These are phyloP conservation scores for Cardamine chenopodiifolia DNA, from an alignment of 345 rosid species.

Conservation along the genomic window DNA sequence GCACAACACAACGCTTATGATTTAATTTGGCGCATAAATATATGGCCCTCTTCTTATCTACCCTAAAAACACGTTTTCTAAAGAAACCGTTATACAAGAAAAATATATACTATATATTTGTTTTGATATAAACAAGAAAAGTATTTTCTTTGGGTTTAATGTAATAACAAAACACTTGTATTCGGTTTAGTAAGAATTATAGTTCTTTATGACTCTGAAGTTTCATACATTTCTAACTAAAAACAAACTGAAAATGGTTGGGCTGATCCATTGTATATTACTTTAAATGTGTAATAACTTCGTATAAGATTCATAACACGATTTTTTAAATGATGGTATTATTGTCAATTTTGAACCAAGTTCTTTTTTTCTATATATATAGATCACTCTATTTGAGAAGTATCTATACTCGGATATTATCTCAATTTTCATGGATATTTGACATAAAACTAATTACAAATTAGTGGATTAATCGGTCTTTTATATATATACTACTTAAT, in stretches of 20 bases:
- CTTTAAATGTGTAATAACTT: neutral
- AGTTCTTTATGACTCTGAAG: neutral
- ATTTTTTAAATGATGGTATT: neutral
- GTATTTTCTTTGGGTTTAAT: neutral
- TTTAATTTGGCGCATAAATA: neutral
- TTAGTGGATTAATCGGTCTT: neutral
- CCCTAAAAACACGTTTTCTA: neutral
- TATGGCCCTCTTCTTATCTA: neutral
- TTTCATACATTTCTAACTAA: neutral
- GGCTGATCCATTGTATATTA: neutral
- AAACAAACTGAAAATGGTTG: neutral
- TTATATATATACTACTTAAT: too few species aligned
- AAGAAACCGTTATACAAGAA: neutral
- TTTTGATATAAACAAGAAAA: too few species aligned
- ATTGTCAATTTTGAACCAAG: neutral
- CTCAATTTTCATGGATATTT: neutral
- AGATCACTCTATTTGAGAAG: neutral
- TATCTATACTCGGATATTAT: neutral
- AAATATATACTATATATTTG: neutral
- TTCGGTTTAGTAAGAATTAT: neutral
- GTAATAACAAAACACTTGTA: neutral
- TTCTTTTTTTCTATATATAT: neutral
- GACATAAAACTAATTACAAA: neutral
- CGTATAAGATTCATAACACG: neutral
- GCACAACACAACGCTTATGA: neutral